Base-by-base conservation (phyloP, 2,329 filamentous ascomycete species). In the Neoscytalidium dimidiatum region DNA sequence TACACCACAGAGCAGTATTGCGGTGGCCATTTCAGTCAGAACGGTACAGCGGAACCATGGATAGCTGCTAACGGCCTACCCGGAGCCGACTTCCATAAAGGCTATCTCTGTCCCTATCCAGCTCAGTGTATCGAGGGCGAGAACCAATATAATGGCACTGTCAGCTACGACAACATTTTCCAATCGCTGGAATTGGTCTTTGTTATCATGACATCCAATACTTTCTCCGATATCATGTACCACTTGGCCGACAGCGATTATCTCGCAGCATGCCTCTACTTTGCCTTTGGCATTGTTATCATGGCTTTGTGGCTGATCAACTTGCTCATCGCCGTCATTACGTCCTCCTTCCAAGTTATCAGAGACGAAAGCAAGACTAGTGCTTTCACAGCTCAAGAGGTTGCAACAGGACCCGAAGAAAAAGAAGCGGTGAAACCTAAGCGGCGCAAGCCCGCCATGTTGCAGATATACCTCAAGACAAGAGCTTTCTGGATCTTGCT, bases 161-260 rank as follows among this genome's bases (percentile, higher is more conserved):
- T 97, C 71, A 96, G 90, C 75, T 99, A 98, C 73, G 95, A 99
- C 81, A 94, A 98, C 74, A 96, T 99, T 44, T 80, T 92, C 31
- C 89, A 98, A 68, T 97, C 94, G 0, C 80, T 98, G 61, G 93
- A 99, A 79, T 83, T 98, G 65, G 94, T 99, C 2, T 99, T 99
- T 74, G 92, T 99, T 60, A 90, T 99, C 74, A 99, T 99, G 92
- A 97, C 92, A 72, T 94, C 93, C 56, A 99, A 99, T 75, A 99
- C 95, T 0, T 99, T 96, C 78, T 91, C 92, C 1, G 92, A 98
- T 77, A 81, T 98, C 62, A 92, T 99, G 83, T 99, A 99, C 77
- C 91, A 92, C 71, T 93, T 94, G 4, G 93, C 91, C 62, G 88
- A 96, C 72, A 96, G 92, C 28, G 95, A 99, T 75, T 98, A 96